These are phyloP conservation scores for Chaetomium sp. DNA, from an alignment of 2,329 filamentous ascomycete species.

Conservation along the genomic window DNA sequence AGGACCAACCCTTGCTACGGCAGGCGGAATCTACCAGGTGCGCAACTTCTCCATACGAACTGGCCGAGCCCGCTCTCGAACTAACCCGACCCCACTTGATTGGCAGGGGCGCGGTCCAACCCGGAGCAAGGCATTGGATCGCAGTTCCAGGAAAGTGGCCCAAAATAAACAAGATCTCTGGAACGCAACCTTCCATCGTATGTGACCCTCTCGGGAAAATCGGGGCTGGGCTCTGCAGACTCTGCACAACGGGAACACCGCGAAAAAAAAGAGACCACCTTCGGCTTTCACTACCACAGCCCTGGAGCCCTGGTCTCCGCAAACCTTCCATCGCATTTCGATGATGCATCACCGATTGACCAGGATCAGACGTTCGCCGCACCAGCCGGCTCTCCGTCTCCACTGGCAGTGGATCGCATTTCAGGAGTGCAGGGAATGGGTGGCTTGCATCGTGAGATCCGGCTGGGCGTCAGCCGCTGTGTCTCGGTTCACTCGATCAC, in stretches of 20 bases:
- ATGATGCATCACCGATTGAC: background rate
- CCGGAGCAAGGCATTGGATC: conserved; percentile 24
- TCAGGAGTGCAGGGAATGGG: conserved; percentile 24
- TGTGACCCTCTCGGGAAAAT: background rate
- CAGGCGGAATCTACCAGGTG: conserved; percentile 22
- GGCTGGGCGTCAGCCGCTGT: background rate
- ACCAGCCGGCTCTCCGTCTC: conserved; percentile 18
- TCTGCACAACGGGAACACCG: background rate
- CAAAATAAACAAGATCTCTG: conserved; percentile 36
- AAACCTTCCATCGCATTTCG: conserved; percentile 21
- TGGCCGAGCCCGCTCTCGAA: conserved; percentile 13
- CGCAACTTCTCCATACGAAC: conserved; percentile 34
- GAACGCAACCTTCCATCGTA: conserved; percentile 25
- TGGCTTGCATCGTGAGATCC: conserved; percentile 14
- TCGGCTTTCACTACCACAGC: background rate
- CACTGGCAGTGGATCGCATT: conserved; percentile 22
- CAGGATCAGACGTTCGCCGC: conserved; percentile 21
- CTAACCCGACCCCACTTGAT: conserved; percentile 25
- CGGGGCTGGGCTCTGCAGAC: background rate
- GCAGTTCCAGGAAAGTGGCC: conserved; percentile 26
- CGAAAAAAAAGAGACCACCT: background rate
- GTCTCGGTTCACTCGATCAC: conserved; percentile 14
- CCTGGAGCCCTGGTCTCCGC: background rate
- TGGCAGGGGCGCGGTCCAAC: conserved; percentile 29
- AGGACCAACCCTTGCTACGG: conserved; percentile 28